Evolutionary conservation across 192 early-diverging fungal species (phyloP), one percentile per base, ranked within the genome.

Genomic region (Gamsiella multidivaricata): DNA sequence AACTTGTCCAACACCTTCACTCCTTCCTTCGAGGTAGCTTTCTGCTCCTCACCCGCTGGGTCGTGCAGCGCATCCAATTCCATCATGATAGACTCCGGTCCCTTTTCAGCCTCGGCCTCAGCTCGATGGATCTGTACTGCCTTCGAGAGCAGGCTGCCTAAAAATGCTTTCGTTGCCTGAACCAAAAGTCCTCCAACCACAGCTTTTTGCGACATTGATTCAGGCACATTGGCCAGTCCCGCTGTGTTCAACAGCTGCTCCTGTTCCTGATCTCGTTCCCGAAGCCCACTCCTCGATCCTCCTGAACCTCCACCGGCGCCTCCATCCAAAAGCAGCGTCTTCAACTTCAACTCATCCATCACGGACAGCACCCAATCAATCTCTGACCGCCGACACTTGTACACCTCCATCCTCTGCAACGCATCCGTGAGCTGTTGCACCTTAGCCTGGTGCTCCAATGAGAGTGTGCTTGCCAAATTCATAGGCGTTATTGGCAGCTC

Each of bases 141-240:
- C 56, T 75, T 71, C 15, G 59, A 68, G 11, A 88, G 28, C n/a
- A 88, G 46, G 18, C 79, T 66, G 32, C 61, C 72, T 32, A 88
- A 46, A 53, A 88, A 86, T 2, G 75, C 61, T 39, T 82, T 83
- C n/a, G 85, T 86, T 0, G 80, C 69, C 69, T 88, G 78, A 12
- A 80, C 55, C 46, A 88, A 55, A 3, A 88, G 50, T 33, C 82
- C 80, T 9, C 87, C 87, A 6, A 80, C 79, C 18, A 84, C 78
- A 17, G 86, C 63, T 3, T 82, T 67, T 36, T 86, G 85, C 23
- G 80, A 59, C 49, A 85, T 80, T 18, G 82, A 80, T 23, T 82
- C 70, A 2, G 74, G 74, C 3, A 78, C 74, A 23, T 34, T 69
- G 0, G 52, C 54, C 8, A 81, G 33, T 47, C 70, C 74, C 22